phyloP scores from a whole-genome alignment of 2,329 filamentous ascomycete genomes.

The Calonectria fujianensis region DNA sequence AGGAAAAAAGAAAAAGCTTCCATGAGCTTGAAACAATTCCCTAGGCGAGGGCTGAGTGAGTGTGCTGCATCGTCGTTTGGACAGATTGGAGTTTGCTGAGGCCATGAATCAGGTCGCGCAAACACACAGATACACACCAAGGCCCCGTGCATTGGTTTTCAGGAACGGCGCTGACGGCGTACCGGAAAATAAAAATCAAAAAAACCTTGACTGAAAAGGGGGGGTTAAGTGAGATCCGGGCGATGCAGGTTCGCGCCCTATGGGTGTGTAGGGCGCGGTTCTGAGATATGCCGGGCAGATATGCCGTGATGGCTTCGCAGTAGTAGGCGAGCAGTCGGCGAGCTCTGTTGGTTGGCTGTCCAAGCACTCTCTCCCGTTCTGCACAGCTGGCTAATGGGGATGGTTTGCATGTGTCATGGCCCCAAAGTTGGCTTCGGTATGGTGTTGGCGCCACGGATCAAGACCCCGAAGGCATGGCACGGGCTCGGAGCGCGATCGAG shows the following conservation, averaged over 20 bases:
- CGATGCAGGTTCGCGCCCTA: slow-evolving; percentile 8
- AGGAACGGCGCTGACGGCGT: slow-evolving; percentile 1
- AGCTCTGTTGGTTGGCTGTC: neutral
- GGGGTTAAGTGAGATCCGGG: neutral
- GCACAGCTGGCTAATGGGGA: neutral
- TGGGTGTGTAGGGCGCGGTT: neutral
- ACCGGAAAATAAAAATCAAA: slow-evolving; percentile 22
- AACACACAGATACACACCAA: slow-evolving; percentile 25
- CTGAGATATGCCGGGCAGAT: neutral
- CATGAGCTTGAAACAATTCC: slow-evolving; percentile 11
- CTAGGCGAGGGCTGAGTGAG: slow-evolving; percentile 7
- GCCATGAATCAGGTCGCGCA: slow-evolving; percentile 7
- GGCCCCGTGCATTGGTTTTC: slow-evolving; percentile 11
- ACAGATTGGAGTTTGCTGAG: neutral
- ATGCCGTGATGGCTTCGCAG: slow-evolving; percentile 5
- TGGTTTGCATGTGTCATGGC: slow-evolving; percentile 23
- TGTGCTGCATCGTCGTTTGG: neutral
- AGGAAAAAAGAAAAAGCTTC: neutral
- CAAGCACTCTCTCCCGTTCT: neutral
- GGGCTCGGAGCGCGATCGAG: neutral
- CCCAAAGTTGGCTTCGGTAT: slow-evolving; percentile 1
- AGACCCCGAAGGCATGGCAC: neutral
- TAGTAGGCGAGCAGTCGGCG: neutral
- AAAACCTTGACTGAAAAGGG: slow-evolving; percentile 11
- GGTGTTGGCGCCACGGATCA: slow-evolving; percentile 9